A percentile compares a stretch with the other conserved stretches of the same genome.
phyloP scores from a whole-genome alignment of 352 stramenopile species.

The Pythium biforme region DNA sequence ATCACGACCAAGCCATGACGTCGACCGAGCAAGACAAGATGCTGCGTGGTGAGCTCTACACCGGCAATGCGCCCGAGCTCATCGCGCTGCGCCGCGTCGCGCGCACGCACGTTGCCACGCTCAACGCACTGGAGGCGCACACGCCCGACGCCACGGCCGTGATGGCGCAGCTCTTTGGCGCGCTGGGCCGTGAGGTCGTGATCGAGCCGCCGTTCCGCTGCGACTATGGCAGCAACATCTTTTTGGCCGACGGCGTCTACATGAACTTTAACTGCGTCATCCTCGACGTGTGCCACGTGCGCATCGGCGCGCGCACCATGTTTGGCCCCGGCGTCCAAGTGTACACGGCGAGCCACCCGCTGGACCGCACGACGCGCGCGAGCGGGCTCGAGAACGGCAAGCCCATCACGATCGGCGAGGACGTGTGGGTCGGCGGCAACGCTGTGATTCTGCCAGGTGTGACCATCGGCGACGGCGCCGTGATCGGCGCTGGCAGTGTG shows the following conservation, averaged over 20 bases:
- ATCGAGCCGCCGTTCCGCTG: conserved; percentile 87
- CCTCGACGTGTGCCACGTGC: conserved; percentile 79
- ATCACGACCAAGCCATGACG: conserved; percentile 18
- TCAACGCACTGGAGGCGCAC: conserved; percentile 38
- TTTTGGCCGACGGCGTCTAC: conserved; percentile 69
- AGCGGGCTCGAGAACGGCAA: conserved; percentile 57
- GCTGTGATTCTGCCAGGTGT: conserved; percentile 70
- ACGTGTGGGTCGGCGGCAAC: conserved; percentile 85
- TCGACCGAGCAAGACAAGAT: conserved; percentile 59
- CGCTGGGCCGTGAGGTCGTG: conserved; percentile 37
- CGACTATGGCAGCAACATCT: conserved; percentile 88
- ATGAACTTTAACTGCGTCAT: conserved; percentile 90
- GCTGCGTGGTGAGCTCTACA: conserved; percentile 61
- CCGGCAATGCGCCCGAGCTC: conserved; percentile 33
- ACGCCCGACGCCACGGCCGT: conserved; percentile 29
- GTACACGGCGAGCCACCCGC: conserved; percentile 77
- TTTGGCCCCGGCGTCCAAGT: conserved; percentile 76
- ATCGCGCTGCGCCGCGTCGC: conserved; percentile 33
- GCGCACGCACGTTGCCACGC: conserved; percentile 36
- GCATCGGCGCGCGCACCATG: conserved; percentile 71
- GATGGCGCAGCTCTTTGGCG: conserved; percentile 41
- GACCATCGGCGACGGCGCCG: conserved; percentile 55
- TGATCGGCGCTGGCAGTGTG: conserved; percentile 78
- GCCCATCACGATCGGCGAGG: conserved; percentile 72
- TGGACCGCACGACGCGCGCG: conserved; percentile 46